Base-by-base conservation (phyloP, 176 grass and related monocot genomes). In the Olyra latifolia region DNA sequence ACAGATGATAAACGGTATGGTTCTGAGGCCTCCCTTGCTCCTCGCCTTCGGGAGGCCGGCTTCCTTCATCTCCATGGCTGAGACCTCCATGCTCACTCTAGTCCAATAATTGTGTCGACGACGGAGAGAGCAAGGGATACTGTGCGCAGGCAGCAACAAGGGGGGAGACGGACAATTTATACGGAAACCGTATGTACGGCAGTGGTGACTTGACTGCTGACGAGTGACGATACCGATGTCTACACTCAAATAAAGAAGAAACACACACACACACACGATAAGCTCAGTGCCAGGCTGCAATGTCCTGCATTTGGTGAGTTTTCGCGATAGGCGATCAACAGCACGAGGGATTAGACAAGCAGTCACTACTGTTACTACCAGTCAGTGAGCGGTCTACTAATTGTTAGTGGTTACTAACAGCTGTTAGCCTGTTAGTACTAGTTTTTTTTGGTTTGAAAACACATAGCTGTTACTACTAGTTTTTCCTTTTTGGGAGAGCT, bases 1-100 rank as follows among this genome's bases (percentile, higher is more conserved):
- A 94, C 89, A 83, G 40, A 94, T 87, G 77, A 94, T 94, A 55
- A 89, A 94, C 0, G 92, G 92, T 41, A 94, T 62, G 13, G 86
- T 89, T 53, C 79, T 89, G 67, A 94, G 84, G 69, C 92, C 92
- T 19, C 92, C 92, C 72, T 87, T 89, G 57, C 17, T 75, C 69
- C 44, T 80, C 63, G 2, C 43, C 53, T 65, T 83, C 27, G 70
- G 73, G 50, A 46, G 42, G 10, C 32, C 32, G 32, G 69, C 74
- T 60, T 78, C 88, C 88, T 86, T 83, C 83, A 78, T 82, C 88
- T 86, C 88, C 83, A 78, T 86, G 57, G 73, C 58, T 19, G 79
- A 77, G 22, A 78, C 74, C 73, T 90, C 88, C 83, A 90, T 90
- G 32, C 19, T 75, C 53, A 7, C 27, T 65, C 76, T 57, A 20